Percentiles rank a stretch among this genome's conserved stretches.
phyloP scores from a whole-genome alignment of 1,284 basidiomycete genomes.

The Boletus smithii region DNA sequence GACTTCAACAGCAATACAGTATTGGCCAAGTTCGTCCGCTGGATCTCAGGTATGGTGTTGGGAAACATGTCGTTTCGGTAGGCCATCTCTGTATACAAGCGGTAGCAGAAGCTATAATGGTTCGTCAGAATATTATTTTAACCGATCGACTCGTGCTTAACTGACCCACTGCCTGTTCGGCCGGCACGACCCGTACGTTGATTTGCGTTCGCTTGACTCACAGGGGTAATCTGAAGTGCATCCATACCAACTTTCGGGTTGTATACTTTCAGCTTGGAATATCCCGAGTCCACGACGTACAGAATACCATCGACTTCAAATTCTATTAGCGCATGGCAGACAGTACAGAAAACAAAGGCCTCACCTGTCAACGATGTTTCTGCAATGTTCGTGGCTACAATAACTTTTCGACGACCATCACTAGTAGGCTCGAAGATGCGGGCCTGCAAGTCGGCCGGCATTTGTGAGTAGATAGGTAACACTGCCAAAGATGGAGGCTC shows the following conservation, averaged over 20 bases:
- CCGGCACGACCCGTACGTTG: conserved; percentile 96
- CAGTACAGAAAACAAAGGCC: conserved; percentile 14
- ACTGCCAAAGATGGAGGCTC: conserved; percentile 85
- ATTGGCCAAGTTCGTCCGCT: conserved; percentile 95
- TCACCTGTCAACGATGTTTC: conserved; percentile 93
- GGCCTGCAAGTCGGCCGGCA: conserved; percentile 98
- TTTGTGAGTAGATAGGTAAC: conserved; percentile 97
- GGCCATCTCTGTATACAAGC: conserved; percentile 84
- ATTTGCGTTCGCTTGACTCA: conserved; percentile 96
- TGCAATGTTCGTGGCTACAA: conserved; percentile 98
- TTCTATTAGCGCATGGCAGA: conserved; percentile 14
- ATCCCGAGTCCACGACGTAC: conserved; percentile 95
- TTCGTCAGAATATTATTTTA: conserved; percentile 8
- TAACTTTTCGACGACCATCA: conserved; percentile 95
- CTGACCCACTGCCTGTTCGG: conserved; percentile 88
- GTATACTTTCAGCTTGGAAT: conserved; percentile 98
- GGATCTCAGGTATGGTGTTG: conserved; percentile 97
- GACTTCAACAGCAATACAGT: conserved; percentile 94
- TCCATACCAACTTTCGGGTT: conserved; percentile 99
- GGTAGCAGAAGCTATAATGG: conserved; percentile 81
- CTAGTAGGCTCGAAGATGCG: conserved; percentile 95
- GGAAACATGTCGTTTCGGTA: conserved; percentile 87
- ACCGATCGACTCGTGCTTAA: conserved; percentile 9
- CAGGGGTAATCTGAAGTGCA: conserved; percentile 96
- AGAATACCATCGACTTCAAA: conserved; percentile 89